Conservation (phyloP, 441 rosid genomes). For the Raphanus hybrid region DNA sequence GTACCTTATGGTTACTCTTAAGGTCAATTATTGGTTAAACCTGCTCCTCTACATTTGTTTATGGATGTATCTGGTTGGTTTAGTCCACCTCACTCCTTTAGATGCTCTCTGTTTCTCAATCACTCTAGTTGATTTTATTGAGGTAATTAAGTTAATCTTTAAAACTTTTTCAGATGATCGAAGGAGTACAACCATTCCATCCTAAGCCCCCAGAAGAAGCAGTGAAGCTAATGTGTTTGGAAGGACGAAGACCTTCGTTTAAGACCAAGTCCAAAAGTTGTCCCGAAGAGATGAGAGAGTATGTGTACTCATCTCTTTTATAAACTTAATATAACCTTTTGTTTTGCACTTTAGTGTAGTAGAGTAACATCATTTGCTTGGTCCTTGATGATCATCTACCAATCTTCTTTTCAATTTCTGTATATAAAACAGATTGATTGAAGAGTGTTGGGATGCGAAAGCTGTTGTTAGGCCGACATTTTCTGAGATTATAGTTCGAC, state of each 20-base stretch:
- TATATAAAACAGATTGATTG: conserved; percentile 62
- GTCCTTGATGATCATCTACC: conserved; percentile 16
- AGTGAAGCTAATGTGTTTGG: conserved; percentile 69
- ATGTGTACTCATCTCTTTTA: conserved; percentile 23
- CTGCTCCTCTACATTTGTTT: not conserved
- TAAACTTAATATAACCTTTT: not conserved
- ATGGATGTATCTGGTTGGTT: not conserved
- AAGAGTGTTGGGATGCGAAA: conserved; percentile 81
- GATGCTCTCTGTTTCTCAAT: conserved; percentile 23
- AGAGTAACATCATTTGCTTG: conserved; percentile 21
- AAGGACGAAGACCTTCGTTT: conserved; percentile 77
- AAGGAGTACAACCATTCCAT: conserved; percentile 86
- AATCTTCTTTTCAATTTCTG: not conserved
- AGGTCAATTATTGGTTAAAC: not conserved
- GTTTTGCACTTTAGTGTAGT: not conserved
- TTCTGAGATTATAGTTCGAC: conserved; percentile 76
- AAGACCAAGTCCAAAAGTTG: conserved; percentile 72
- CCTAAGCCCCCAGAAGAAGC: conserved; percentile 80
- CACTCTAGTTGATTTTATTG: conserved; percentile 10
- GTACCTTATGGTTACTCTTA: conserved; percentile 36
- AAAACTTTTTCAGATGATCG: conserved; percentile 71
- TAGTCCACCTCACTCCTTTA: conserved; percentile 8
- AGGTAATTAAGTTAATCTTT: conserved; percentile 13
- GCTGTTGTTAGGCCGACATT: conserved; percentile 73
- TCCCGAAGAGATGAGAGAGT: conserved; percentile 90